A percentile compares a stretch with the other conserved stretches of the same genome.
phyloP scores from a whole-genome alignment of 768 basidiomycete genomes.

The Mycena venus region DNA sequence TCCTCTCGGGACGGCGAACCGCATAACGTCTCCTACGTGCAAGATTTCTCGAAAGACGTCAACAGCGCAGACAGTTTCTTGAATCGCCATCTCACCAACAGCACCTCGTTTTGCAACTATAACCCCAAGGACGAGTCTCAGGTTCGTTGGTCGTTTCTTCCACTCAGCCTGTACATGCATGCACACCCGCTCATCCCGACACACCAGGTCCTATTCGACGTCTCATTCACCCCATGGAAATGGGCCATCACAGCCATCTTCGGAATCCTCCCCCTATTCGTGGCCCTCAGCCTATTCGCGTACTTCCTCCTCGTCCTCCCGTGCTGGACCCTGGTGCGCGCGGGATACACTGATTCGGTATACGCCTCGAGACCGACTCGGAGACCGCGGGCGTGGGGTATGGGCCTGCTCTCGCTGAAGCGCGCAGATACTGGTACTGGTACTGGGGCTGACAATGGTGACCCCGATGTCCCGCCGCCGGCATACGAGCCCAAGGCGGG shows the following conservation, averaged over 20 bases:
- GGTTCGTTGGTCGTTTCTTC: slow-evolving; percentile 1
- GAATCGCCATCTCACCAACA: slow-evolving; percentile 12
- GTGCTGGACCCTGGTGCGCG: not conserved
- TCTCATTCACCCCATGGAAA: slow-evolving; percentile 34
- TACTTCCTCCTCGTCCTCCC: not conserved
- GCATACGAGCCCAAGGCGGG: not conserved
- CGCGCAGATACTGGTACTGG: not conserved
- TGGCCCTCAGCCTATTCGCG: slow-evolving; percentile 1
- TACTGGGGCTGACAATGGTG: not conserved
- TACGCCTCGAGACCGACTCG: not conserved
- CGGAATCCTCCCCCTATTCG: slow-evolving; percentile 31
- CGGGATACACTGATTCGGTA: not conserved
- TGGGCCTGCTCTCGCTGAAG: no score
- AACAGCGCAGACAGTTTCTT: slow-evolving; percentile 22
- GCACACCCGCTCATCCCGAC: not conserved
- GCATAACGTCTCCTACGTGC: slow-evolving; percentile 20
- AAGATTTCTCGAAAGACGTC: slow-evolving; percentile 29
- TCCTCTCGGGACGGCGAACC: not conserved
- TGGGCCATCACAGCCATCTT: slow-evolving; percentile 35
- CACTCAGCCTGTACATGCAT: not conserved
- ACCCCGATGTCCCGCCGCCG: not conserved
- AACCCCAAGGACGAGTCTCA: slow-evolving; percentile 28
- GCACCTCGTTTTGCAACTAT: slow-evolving; percentile 32
- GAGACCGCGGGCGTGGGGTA: not conserved
- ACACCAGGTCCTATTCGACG: slow-evolving; percentile 19